A percentile compares a stretch with the other conserved stretches of the same genome.
phyloP scores from a whole-genome alignment of 352 stramenopile species.

The Phytophthora multivora region DNA sequence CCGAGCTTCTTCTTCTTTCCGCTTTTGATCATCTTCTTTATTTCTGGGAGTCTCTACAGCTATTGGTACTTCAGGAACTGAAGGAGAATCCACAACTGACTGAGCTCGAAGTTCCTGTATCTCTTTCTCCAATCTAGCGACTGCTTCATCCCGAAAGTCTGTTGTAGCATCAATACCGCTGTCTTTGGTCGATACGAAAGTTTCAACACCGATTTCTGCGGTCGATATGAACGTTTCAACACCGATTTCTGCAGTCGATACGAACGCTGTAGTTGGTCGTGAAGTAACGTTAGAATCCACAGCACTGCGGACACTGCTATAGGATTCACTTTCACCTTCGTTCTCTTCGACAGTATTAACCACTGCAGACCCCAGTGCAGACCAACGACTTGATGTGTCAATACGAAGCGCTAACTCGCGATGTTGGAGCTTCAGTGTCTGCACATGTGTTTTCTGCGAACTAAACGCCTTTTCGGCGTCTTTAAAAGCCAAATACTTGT shows the following conservation, averaged over 20 bases:
- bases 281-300: background rate
- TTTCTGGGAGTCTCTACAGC: background rate
- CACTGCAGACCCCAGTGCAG: constrained; percentile 35
- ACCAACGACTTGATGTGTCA: constrained; percentile 60
- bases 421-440: constrained; percentile 52
- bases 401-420: constrained; percentile 47
- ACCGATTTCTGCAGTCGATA: too few relatives aligned
- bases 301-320: too few relatives aligned
- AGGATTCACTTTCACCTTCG: background rate
- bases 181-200: constrained; percentile 16
- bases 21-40: background rate
- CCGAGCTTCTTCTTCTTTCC: constrained; percentile 3
- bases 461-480: constrained; percentile 61
- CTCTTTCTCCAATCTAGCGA: constrained; percentile 34
- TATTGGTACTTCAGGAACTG: background rate
- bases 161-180: constrained; percentile 16
- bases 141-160: constrained; percentile 8
- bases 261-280: background rate
- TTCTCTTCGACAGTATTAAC: constrained; percentile 13
- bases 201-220: constrained; percentile 1
- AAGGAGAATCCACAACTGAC: background rate
- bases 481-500: constrained; percentile 81
- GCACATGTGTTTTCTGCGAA: constrained; percentile 41
- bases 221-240: background rate
- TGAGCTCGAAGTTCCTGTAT: constrained; percentile 36